A percentile compares a stretch with the other conserved stretches of the same genome.
Evolutionary conservation across 2,329 filamentous ascomycete genomes (phyloP).

Genomic region (Paecilomyces dactylethromorphus): DNA sequence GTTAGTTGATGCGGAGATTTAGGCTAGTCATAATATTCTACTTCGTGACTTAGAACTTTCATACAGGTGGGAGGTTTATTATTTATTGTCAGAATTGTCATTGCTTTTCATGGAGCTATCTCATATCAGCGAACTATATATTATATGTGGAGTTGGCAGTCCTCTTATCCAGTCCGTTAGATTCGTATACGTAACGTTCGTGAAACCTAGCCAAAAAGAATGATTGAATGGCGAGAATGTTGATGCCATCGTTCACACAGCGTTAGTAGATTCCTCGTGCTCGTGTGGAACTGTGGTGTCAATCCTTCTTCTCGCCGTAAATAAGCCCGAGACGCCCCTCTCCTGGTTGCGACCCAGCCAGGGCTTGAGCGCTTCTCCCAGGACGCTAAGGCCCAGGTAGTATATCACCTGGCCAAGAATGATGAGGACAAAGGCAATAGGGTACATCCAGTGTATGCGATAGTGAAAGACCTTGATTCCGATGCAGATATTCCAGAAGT

Average conservation of each 20-base stretch:
- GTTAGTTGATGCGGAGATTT: no score
- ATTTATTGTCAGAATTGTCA: no score
- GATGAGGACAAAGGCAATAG: conserved; percentile 90
- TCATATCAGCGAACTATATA: no score
- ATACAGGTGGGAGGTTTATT: no score
- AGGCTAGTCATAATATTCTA: no score
- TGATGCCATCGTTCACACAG: neutral
- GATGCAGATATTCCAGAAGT: conserved; percentile 96
- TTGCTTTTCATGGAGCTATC: no score
- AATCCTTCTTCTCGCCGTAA: conserved; percentile 76
- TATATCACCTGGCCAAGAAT: conserved; percentile 80
- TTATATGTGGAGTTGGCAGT: no score
- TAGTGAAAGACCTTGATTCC: conserved; percentile 80
- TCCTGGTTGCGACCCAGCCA: conserved; percentile 90
- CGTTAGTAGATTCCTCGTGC: conserved; percentile 11
- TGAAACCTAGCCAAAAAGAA: neutral
- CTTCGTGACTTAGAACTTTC: no score
- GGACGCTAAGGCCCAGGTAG: conserved; percentile 72
- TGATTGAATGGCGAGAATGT: neutral
- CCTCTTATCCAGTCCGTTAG: neutral
- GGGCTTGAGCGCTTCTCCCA: conserved; percentile 88
- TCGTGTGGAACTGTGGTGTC: conserved; percentile 12
- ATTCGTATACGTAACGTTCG: neutral
- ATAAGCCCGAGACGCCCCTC: conserved; percentile 68
- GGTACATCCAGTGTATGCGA: conserved; percentile 81